Percentiles rank a stretch among this genome's conserved stretches.
phyloP scores from a whole-genome alignment of 139 green algal species.

The Tetraselmis striata region DNA sequence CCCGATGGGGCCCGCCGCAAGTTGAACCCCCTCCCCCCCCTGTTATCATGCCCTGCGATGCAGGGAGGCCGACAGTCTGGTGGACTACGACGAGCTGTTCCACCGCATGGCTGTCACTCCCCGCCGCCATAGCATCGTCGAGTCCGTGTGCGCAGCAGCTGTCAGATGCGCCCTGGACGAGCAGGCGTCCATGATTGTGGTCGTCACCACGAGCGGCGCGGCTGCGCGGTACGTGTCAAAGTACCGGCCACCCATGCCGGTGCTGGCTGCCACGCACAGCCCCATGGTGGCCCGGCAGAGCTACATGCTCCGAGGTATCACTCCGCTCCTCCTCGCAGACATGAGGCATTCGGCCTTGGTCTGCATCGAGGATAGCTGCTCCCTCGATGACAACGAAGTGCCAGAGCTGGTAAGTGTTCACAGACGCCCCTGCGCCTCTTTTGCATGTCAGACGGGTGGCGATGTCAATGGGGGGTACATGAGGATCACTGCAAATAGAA shows the following conservation, averaged over 20 bases:
- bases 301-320: neutral
- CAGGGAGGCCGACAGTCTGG: neutral
- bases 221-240: neutral
- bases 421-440: too few relatives aligned
- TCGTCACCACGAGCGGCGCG: neutral
- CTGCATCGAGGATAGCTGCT: neutral
- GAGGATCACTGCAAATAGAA: too few relatives aligned
- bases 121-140: neutral
- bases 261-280: neutral
- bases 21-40: too few relatives aligned
- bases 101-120: neutral
- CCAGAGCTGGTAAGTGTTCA: neutral
- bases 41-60: neutral
- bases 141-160: neutral
- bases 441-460: too few relatives aligned
- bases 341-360: neutral
- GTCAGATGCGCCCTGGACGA: neutral
- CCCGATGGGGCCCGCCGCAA: too few relatives aligned
- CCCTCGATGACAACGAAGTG: neutral
- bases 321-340: neutral
- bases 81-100: constrained; percentile 1
- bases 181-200: constrained; percentile 1
- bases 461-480: too few relatives aligned
- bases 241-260: neutral
- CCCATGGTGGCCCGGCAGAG: neutral